Conservation (phyloP, 1,284 basidiomycete species). For the Pseudozyma tsukubaensis region DNA sequence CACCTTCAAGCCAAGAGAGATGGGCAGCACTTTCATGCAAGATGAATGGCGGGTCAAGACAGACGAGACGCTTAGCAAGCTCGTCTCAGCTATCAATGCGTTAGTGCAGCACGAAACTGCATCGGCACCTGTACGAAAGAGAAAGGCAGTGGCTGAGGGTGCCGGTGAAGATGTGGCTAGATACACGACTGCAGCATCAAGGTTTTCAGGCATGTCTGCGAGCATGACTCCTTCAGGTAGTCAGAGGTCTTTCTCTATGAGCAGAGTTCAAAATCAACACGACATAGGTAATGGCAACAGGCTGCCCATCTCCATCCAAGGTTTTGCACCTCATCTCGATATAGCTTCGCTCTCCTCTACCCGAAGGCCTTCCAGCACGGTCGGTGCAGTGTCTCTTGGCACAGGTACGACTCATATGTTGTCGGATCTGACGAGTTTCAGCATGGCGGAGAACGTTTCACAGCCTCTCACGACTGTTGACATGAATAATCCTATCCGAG, state of each 20-base stretch:
- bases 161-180: not conserved
- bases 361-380: no score
- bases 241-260: not conserved
- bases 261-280: not conserved
- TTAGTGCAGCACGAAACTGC: constrained; percentile 17
- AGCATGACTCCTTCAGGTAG: not conserved
- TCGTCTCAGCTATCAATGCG: constrained; percentile 23
- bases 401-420: no score
- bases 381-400: no score
- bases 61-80: constrained; percentile 37
- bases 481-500: no score
- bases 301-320: no score
- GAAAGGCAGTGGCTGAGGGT: not conserved
- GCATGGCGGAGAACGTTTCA: no score
- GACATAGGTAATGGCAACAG: not conserved
- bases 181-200: not conserved
- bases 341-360: no score
- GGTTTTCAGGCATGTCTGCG: not conserved
- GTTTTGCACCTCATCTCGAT: no score
- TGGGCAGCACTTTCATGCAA: constrained; percentile 11
- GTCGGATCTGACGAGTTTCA: no score
- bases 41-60: constrained; percentile 38
- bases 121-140: not conserved
- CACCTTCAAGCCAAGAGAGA: constrained; percentile 29
- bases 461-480: not conserved